These are phyloP conservation scores for Escallonia herrerae DNA, from an alignment of 129 eudicot genomes.

Conservation along the genomic window DNA sequence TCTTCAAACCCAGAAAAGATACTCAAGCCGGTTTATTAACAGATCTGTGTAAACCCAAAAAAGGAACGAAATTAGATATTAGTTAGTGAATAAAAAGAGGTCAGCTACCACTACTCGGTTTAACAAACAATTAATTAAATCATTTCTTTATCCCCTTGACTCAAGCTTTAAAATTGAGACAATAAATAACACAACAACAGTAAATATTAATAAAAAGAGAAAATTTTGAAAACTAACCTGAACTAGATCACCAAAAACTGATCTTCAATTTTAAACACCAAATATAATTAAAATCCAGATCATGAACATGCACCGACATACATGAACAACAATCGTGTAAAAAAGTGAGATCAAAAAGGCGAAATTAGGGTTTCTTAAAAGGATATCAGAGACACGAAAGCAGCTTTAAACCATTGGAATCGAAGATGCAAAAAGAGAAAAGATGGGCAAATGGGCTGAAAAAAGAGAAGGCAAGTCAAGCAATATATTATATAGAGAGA, in stretches of 20 bases:
- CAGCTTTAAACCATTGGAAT: constrained; percentile 52
- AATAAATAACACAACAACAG: background rate
- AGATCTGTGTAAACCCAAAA: constrained; percentile 53
- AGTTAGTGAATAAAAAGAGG: constrained; percentile 21
- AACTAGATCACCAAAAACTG: constrained; percentile 30
- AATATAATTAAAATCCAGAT: background rate
- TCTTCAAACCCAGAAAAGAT: constrained; percentile 24
- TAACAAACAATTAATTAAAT: constrained; percentile 2
- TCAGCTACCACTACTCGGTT: constrained; percentile 36
- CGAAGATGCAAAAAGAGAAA: constrained; percentile 45
- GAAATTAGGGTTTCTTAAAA: constrained; percentile 24
- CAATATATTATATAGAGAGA: constrained; percentile 12
- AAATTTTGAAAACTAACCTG: constrained; percentile 13
- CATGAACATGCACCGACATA: constrained; percentile 49
- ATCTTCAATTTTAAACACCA: constrained; percentile 22
- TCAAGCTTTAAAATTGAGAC: constrained; percentile 28
- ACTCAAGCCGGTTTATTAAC: constrained; percentile 25
- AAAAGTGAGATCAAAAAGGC: constrained; percentile 1
- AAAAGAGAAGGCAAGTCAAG: constrained; percentile 29
- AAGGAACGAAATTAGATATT: too few species aligned
- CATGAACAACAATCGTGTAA: constrained; percentile 8
- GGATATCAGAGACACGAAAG: constrained; percentile 53
- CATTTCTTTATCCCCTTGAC: constrained; percentile 26
- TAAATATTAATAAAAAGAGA: background rate
- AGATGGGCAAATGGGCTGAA: constrained; percentile 22